phyloP scores from a whole-genome alignment of 2,329 filamentous ascomycete species.

The Volutella citrinella region DNA sequence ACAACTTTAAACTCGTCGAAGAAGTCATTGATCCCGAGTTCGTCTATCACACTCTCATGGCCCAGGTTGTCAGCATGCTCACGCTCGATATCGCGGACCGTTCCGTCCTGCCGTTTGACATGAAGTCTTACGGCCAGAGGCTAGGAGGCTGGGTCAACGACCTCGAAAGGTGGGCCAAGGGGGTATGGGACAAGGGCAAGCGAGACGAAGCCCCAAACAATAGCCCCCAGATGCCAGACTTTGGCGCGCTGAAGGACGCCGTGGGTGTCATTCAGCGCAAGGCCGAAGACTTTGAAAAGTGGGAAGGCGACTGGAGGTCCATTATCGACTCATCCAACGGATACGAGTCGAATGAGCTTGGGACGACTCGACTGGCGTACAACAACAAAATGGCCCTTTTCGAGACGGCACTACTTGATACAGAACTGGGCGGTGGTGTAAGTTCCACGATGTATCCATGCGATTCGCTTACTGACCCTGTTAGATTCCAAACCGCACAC shows the following conservation, averaged over 20 bases:
- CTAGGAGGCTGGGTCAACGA: conserved; percentile 64
- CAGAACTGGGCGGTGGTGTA: conserved; percentile 70
- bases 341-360: conserved; percentile 70
- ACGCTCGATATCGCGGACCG: conserved; percentile 81
- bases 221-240: conserved; percentile 11
- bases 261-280: conserved; percentile 53
- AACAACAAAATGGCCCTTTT: conserved; percentile 79
- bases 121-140: conserved; percentile 67
- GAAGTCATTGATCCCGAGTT: conserved; percentile 79
- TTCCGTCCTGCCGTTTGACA: conserved; percentile 78
- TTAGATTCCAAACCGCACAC: conserved; percentile 78
- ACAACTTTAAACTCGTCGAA: conserved; percentile 84
- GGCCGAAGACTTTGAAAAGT: conserved; percentile 63
- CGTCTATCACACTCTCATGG: conserved; percentile 73
- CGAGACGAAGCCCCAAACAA: conserved; percentile 22
- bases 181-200: conserved; percentile 47
- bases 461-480: no score
- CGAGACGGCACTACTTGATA: conserved; percentile 78
- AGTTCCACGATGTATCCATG: no score
- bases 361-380: conserved; percentile 66
- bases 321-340: conserved; percentile 68
- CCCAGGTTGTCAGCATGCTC: conserved; percentile 77
- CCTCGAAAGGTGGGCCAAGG: conserved; percentile 56
- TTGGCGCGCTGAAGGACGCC: conserved; percentile 48
- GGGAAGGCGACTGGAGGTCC: conserved; percentile 75